phyloP scores from a whole-genome alignment of 2,329 filamentous ascomycete genomes.

The Cryphonectria nitschkei region DNA sequence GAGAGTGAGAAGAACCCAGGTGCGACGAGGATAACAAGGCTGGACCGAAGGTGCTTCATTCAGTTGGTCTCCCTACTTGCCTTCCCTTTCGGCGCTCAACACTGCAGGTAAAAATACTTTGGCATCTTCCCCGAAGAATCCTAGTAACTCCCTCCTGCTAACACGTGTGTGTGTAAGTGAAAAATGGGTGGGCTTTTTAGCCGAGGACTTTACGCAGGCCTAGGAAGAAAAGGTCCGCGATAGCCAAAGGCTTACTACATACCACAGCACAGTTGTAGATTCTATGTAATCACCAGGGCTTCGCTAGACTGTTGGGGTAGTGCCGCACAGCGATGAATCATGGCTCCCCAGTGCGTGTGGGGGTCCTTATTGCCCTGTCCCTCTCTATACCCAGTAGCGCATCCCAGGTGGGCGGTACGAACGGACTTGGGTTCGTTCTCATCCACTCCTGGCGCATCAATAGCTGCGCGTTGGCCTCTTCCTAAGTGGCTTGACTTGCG shows the following conservation, averaged over 20 bases:
- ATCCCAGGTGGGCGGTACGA: conserved; percentile 3
- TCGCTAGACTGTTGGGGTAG: background rate
- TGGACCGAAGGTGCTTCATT: too few species aligned
- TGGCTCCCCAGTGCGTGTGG: background rate
- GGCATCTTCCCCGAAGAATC: background rate
- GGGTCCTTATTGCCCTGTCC: conserved; percentile 2
- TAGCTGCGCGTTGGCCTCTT: background rate
- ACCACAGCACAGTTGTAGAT: background rate
- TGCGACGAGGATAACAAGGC: too few species aligned
- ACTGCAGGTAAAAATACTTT: too few species aligned
- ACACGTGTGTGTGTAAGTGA: too few species aligned
- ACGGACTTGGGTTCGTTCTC: background rate
- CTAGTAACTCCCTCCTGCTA: background rate
- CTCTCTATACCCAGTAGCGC: background rate
- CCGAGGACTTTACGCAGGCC: background rate
- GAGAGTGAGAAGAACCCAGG: background rate
- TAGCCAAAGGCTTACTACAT: background rate
- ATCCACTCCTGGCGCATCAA: background rate
- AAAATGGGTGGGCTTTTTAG: background rate
- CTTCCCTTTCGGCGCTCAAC: too few species aligned
- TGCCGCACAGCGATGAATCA: conserved; percentile 14
- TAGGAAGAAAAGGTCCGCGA: background rate
- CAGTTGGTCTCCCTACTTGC: too few species aligned
- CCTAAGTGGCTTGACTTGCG: background rate
- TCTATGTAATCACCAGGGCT: background rate